These are phyloP conservation scores for Xylaria sp. DNA, from an alignment of 2,329 filamentous ascomycete species.

Conservation along the genomic window DNA sequence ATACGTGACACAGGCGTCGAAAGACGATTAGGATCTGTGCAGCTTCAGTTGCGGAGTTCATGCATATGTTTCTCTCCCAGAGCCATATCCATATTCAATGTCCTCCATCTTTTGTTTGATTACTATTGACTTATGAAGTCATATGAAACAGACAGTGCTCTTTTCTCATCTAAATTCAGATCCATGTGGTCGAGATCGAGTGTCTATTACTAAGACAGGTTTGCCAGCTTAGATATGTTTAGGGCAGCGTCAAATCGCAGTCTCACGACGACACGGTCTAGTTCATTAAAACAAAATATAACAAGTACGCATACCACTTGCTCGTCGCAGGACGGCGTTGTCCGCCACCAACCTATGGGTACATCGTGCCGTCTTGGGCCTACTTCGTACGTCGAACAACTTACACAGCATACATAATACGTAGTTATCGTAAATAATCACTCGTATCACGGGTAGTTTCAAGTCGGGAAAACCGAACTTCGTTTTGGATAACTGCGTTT, in stretches of 20 bases:
- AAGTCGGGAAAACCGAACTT: neutral
- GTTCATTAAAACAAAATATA: neutral
- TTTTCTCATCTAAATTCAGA: neutral
- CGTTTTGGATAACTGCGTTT: neutral
- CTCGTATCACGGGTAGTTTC: conserved; percentile 2
- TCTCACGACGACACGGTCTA: neutral
- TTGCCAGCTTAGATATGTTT: neutral
- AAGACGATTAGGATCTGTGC: conserved; percentile 15
- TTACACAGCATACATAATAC: conserved; percentile 8
- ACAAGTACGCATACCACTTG: neutral
- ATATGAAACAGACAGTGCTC: neutral
- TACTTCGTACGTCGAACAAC: neutral
- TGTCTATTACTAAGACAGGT: neutral
- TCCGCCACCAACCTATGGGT: conserved; percentile 13
- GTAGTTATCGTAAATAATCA: conserved; percentile 7
- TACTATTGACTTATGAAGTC: neutral
- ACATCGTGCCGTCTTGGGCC: neutral
- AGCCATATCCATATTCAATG: neutral
- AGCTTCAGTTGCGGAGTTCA: conserved; percentile 12
- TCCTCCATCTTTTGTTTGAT: neutral
- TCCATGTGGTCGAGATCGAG: neutral
- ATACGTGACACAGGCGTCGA: conserved; percentile 30
- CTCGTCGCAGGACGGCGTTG: conserved; percentile 21
- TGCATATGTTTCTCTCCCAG: conserved; percentile 13
- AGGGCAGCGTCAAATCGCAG: neutral